These are phyloP conservation scores for Sporothrix globosa DNA, from an alignment of 2,329 filamentous ascomycete species.

Conservation along the genomic window DNA sequence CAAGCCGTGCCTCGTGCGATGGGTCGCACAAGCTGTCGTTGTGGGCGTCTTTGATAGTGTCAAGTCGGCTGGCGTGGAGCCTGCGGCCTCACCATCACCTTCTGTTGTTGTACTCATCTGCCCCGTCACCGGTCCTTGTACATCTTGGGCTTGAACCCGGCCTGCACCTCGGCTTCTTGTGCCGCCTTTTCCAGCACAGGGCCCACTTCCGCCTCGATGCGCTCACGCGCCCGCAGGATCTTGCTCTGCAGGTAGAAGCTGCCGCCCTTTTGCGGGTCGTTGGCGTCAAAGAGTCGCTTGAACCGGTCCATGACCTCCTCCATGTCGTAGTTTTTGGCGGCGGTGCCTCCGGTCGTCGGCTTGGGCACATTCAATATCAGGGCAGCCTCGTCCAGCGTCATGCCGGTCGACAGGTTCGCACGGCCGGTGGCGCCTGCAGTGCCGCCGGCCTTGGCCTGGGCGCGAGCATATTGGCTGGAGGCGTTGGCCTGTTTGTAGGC, in stretches of 20 bases:
- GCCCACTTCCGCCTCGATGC: slow-evolving; percentile 84
- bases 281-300: slow-evolving; percentile 91
- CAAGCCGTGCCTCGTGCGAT: slow-evolving; percentile 5
- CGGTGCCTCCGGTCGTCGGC: slow-evolving; percentile 60
- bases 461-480: slow-evolving; percentile 77
- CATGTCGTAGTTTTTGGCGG: slow-evolving; percentile 55
- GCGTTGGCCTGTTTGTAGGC: slow-evolving; percentile 95
- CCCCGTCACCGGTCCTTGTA: slow-evolving; percentile 71
- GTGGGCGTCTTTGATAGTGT: background rate
- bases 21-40: slow-evolving; percentile 16
- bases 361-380: slow-evolving; percentile 89
- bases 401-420: slow-evolving; percentile 62
- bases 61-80: too few species aligned
- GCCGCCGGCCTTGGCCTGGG: slow-evolving; percentile 64
- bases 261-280: slow-evolving; percentile 92
- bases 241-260: slow-evolving; percentile 99
- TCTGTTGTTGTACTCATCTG: background rate
- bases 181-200: slow-evolving; percentile 71
- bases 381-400: slow-evolving; percentile 95
- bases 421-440: slow-evolving; percentile 45
- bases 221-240: slow-evolving; percentile 84
- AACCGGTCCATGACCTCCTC: slow-evolving; percentile 83
- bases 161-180: slow-evolving; percentile 75
- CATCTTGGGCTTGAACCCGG: slow-evolving; percentile 92
- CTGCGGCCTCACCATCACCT: too few species aligned